These are phyloP conservation scores for Didymella pomorum DNA, from an alignment of 2,329 filamentous ascomycete genomes.

Conservation along the genomic window DNA sequence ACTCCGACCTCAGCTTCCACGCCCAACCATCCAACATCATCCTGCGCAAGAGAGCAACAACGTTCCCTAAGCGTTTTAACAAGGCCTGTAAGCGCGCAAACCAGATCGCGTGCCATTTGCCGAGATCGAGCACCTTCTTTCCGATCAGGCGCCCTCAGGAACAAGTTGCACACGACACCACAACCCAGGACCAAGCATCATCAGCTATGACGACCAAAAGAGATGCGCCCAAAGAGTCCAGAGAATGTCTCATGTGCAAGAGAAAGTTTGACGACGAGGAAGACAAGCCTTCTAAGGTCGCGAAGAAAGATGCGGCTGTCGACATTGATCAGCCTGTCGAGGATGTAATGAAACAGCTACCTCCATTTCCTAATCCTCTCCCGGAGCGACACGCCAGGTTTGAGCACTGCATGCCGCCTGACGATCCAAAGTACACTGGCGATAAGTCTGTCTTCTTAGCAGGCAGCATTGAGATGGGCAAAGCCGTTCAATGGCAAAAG, in stretches of 20 bases:
- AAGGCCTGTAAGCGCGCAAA: too few relatives aligned
- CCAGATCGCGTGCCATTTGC: too few relatives aligned
- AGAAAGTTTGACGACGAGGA: conserved; percentile 8
- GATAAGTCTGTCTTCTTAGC: conserved; percentile 64
- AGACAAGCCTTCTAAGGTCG: conserved; percentile 6
- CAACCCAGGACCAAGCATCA: background rate
- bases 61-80: too few relatives aligned
- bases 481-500: conserved; percentile 62
- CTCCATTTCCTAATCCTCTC: conserved; percentile 12
- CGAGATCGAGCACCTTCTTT: too few relatives aligned
- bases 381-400: conserved; percentile 19
- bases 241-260: conserved; percentile 19
- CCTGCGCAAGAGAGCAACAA: too few relatives aligned
- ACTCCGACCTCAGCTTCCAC: too few relatives aligned
- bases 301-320: conserved; percentile 1
- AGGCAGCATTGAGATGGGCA: conserved; percentile 61
- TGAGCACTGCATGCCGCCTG: conserved; percentile 29
- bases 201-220: conserved; percentile 5
- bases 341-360: conserved; percentile 31
- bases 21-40: too few relatives aligned
- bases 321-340: conserved; percentile 33
- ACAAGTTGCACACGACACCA: too few relatives aligned
- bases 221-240: background rate
- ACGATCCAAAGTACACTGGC: conserved; percentile 22
- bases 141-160: too few relatives aligned